Percentiles rank a stretch among this genome's conserved stretches.
phyloP scores from a whole-genome alignment of 495 filamentous ascomycete species.

The Aspergillus sclerotiicarbonarius region DNA sequence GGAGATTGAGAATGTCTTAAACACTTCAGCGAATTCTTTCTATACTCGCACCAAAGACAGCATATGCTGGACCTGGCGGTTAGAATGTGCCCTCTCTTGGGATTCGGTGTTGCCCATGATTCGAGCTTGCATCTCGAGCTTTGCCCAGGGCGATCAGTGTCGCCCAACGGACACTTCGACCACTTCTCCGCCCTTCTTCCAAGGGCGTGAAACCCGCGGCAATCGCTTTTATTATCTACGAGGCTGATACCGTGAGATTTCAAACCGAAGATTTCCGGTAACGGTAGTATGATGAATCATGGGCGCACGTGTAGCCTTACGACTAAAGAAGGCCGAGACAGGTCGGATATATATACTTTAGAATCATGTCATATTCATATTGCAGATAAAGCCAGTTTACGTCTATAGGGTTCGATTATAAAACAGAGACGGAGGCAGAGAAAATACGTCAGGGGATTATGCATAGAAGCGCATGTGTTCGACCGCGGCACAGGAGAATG shows the following conservation, averaged over 20 bases:
- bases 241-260: too few species aligned
- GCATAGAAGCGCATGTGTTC: neutral
- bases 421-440: neutral
- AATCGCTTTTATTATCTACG: too few species aligned
- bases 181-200: too few species aligned
- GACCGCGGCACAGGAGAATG: conserved; percentile 2
- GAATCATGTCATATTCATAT: neutral
- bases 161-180: too few species aligned
- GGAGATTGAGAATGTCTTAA: neutral
- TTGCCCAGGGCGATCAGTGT: too few species aligned
- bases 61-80: too few species aligned
- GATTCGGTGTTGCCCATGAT: too few species aligned
- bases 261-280: too few species aligned
- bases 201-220: too few species aligned
- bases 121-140: too few species aligned
- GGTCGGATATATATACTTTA: neutral
- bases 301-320: neutral
- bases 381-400: neutral
- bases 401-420: neutral
- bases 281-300: neutral
- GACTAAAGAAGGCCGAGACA: neutral
- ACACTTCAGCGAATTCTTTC: neutral
- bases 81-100: too few species aligned
- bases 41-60: neutral
- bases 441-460: neutral